Base-by-base conservation (phyloP, 2,329 filamentous ascomycete genomes). In the Aspergillus fumigatus region DNA sequence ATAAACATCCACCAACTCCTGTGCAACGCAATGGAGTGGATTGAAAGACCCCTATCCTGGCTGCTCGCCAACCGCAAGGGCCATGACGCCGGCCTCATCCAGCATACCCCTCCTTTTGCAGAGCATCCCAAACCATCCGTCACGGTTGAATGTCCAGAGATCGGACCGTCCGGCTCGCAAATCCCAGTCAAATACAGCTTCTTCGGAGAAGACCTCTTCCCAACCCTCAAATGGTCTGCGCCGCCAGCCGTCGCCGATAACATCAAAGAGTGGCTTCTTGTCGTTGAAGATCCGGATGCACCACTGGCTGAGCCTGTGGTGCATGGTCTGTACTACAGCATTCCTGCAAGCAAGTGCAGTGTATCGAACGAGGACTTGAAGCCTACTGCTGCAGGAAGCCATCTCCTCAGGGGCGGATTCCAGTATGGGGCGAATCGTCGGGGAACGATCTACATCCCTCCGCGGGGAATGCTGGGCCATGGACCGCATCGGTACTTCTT, bases 401-500 rank as follows among this genome's bases (percentile, higher is more conserved):
- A 48, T 43, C 38, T 35, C 14, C 59, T 71, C 1, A 61, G 63
- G 35, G 77, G 79, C 0, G 79, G 79, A 0, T 83, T 82, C 57
- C 70, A 74, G 54, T 80, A 79, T 50, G 80, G 79, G 2, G 66
- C 72, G 55, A 81, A 75, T 23, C 64, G 71, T 4, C 67, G 71
- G 2, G 73, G 73, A 0, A 61, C 49, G 26, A 63, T 80, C 0
- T 83, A 82, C 58, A 70, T 77, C 3, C 70, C 76, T 0, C 80
- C 81, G 1, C 66, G 73, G 9, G 79, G 80, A 21, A 67, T 81
- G 40, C 63, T 80, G 51, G 81, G 81, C 27, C 78, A 83, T 62
- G 81, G 81, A 0, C 72, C 74, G 26, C 80, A 83, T 66, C 71
- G 81, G 55, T 84, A 82, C 54, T 80, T 82, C 66, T 83, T 75